A percentile compares a stretch with the other conserved stretches of the same genome.
Conservation (phyloP, 805 yeast species). For the Metschnikowia arizonensis region DNA sequence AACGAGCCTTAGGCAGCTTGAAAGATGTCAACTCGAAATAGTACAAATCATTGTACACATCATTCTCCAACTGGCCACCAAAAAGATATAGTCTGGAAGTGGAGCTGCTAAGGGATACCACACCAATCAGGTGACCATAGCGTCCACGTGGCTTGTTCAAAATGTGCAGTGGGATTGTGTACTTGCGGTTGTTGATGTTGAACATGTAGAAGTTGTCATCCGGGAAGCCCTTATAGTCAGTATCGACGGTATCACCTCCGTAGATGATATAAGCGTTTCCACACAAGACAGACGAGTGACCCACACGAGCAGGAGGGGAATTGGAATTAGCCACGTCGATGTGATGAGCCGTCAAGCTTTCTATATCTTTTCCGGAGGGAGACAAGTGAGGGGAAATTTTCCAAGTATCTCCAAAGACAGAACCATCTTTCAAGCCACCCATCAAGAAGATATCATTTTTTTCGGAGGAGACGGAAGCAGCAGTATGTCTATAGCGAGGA, state of each 20-base stretch:
- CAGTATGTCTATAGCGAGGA: constrained; percentile 92
- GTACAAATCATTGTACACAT: constrained; percentile 78
- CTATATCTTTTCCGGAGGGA: constrained; percentile 19
- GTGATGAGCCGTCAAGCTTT: constrained; percentile 28
- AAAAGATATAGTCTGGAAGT: constrained; percentile 66
- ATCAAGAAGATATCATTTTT: constrained; percentile 79
- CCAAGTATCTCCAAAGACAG: constrained; percentile 97
- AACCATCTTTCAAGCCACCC: constrained; percentile 93
- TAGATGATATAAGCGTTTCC: constrained; percentile 94
- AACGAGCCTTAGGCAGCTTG: constrained; percentile 74
- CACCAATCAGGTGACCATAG: constrained; percentile 88
- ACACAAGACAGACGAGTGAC: constrained; percentile 86
- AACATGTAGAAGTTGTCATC: constrained; percentile 89
- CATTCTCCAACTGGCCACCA: constrained; percentile 92
- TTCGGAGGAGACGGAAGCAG: constrained; percentile 62
- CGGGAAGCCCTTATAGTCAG: constrained; percentile 68
- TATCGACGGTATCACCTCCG: constrained; percentile 93
- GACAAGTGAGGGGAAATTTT: constrained; percentile 53
- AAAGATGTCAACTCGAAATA: constrained; percentile 84
- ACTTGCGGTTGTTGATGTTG: constrained; percentile 48
- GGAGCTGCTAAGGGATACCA: constrained; percentile 49
- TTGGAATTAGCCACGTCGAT: constrained; percentile 57
- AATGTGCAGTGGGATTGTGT: constrained; percentile 43
- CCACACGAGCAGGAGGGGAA: constrained; percentile 93
- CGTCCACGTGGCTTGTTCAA: constrained; percentile 77